Evolutionary conservation across 129 eudicot genomes (phyloP).

Genomic region (Silybum marianum): DNA sequence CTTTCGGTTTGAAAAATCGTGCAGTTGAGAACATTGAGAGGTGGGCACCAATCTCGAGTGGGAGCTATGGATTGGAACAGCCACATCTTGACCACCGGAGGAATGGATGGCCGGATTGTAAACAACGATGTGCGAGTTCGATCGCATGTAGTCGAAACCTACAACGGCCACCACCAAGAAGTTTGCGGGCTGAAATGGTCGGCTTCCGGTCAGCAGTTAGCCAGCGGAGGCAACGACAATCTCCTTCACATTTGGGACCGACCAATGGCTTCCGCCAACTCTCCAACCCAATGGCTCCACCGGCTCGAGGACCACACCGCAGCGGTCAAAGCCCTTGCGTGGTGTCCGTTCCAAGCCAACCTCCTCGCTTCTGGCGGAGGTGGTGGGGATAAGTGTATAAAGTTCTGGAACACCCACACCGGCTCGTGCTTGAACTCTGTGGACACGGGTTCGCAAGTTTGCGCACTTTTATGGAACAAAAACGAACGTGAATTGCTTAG

Average conservation of each 20-base stretch:
- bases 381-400: conserved; percentile 78
- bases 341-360: conserved; percentile 93
- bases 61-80: conserved; percentile 94
- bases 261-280: conserved; percentile 58
- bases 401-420: conserved; percentile 95
- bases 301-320: conserved; percentile 91
- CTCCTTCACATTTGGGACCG: conserved; percentile 95
- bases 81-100: conserved; percentile 84
- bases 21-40: conserved; percentile 82
- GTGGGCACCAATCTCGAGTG: conserved; percentile 72
- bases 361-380: conserved; percentile 94
- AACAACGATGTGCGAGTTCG: conserved; percentile 83
- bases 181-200: conserved; percentile 98
- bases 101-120: conserved; percentile 90
- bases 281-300: conserved; percentile 76
- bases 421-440: conserved; percentile 91
- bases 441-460: conserved; percentile 89
- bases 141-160: conserved; percentile 62
- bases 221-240: conserved; percentile 97
- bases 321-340: conserved; percentile 93
- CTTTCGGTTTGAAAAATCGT: conserved; percentile 3
- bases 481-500: conserved; percentile 85
- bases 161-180: conserved; percentile 83
- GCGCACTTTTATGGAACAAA: conserved; percentile 86
- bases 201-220: conserved; percentile 80